Base-by-base conservation (phyloP, 1,284 basidiomycete genomes). In the Ustilago bromivora region DNA sequence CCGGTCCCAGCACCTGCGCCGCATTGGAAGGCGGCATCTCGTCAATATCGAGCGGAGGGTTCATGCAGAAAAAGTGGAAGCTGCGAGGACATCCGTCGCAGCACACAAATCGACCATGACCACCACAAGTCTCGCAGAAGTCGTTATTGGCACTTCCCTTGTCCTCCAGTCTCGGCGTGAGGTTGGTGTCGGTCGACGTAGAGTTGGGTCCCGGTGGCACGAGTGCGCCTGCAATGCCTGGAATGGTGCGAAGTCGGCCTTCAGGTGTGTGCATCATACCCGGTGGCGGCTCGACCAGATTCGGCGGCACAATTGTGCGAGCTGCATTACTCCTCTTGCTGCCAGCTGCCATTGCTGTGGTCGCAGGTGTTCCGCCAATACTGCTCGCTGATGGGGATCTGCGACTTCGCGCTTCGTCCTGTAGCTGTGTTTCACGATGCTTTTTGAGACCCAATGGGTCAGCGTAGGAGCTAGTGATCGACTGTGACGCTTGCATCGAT, bases 1-100 rank as follows among this genome's bases (percentile, higher is more conserved):
- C 34, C 1, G 69, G 66, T 17, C 68, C 78, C 8, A 81, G 38
- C 5, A 81, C 72, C 28, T 61, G 58, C 60, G 69, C 71, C 4
- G 77, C 81, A 53, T 82, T 82, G 0, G 79, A 78, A 3, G 74
- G 69, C 6, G 92, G 91, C 52, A 94, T 88, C 82, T 98, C 95
- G 80, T 92, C 90, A 60, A 92, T 89, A 78, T 96, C 93, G 88
- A 98, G 90, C 28, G 96, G 96, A 49, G 96, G 96, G 85, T 98
- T 93, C 81, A 99, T 90, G 87, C 96, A 99, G 90, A 92, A 92
- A 71, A 98, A 91, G 87, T 99, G 96, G 87, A 98, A 99, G 28
- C 95, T 94, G 76, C 93, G 90, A 36, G 96, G 94, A 86, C 97
- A 99, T 13, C 96, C 95, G 86, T 99, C 96, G 87, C 96, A 99